Conservation (phyloP, 192 early-diverging fungal species). For the Mortierella antarctica region DNA sequence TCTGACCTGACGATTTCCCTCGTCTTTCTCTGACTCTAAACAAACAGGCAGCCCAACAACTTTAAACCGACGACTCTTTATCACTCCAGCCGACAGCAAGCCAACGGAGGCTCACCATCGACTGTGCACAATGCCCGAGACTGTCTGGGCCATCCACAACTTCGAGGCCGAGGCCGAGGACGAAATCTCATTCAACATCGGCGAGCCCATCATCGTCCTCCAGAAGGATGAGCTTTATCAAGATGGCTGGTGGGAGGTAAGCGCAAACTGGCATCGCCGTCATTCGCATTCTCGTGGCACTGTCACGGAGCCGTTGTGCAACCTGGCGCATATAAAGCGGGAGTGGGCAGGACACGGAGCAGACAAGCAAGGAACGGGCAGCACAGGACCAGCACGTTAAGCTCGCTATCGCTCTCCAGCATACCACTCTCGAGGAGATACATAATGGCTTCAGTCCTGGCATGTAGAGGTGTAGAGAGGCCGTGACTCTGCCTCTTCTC, state of each 20-base stretch:
- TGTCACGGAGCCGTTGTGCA: neutral
- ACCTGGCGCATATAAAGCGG: neutral
- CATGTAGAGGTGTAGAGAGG: no score
- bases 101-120: neutral
- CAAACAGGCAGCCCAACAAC: neutral
- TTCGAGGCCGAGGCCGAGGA: constrained; percentile 73
- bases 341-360: no score
- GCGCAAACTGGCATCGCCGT: neutral
- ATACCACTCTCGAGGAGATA: no score
- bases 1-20: neutral
- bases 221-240: constrained; percentile 75
- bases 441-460: no score
- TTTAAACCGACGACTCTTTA: no score
- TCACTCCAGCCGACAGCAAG: no score
- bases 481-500: no score
- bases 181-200: constrained; percentile 72
- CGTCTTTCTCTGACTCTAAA: neutral
- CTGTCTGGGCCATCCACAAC: constrained; percentile 66
- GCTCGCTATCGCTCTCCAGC: no score
- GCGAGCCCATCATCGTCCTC: constrained; percentile 75
- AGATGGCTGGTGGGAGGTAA: constrained; percentile 87
- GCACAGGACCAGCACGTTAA: no score
- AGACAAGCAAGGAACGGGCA: no score
- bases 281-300: neutral
- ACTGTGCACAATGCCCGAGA: constrained; percentile 45